Evolutionary conservation across 352 stramenopile species (phyloP).

Genomic region (Globisporangium spinosum): DNA sequence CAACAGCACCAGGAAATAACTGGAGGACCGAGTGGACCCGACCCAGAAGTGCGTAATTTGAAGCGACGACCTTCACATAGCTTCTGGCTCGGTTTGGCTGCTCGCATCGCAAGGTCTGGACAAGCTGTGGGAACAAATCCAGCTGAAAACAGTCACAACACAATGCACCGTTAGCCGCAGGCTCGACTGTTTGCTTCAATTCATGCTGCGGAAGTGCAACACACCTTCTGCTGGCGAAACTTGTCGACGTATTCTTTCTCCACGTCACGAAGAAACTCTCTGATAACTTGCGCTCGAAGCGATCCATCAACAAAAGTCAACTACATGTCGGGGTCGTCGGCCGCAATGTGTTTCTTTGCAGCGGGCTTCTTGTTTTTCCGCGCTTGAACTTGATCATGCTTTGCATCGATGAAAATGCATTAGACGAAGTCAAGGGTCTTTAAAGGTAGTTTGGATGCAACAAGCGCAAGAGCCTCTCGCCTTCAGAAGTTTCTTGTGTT

Average conservation of each 20-base stretch:
- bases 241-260: slow-evolving; percentile 31
- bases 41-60: slow-evolving; percentile 38
- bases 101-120: slow-evolving; percentile 54
- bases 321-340: slow-evolving; percentile 29
- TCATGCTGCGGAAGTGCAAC: background rate
- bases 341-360: slow-evolving; percentile 17
- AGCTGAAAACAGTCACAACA: slow-evolving; percentile 10
- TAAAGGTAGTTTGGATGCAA: background rate
- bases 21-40: slow-evolving; percentile 34
- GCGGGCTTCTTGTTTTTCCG: slow-evolving; percentile 19
- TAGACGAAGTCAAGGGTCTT: background rate
- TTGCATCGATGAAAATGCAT: background rate
- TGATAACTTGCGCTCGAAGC: slow-evolving; percentile 35
- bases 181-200: background rate
- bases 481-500: slow-evolving; percentile 29
- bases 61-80: slow-evolving; percentile 50
- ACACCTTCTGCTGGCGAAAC: slow-evolving; percentile 54
- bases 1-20: slow-evolving; percentile 36
- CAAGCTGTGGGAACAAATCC: slow-evolving; percentile 59
- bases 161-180: background rate
- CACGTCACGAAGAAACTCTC: slow-evolving; percentile 34
- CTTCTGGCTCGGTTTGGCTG: slow-evolving; percentile 50
- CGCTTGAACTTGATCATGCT: slow-evolving; percentile 12
- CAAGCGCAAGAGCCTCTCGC: slow-evolving; percentile 14
- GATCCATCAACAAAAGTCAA: slow-evolving; percentile 41